A percentile compares a stretch with the other conserved stretches of the same genome.
phyloP scores from a whole-genome alignment of 2,329 filamentous ascomycete genomes.

The Phialophora chinensis region DNA sequence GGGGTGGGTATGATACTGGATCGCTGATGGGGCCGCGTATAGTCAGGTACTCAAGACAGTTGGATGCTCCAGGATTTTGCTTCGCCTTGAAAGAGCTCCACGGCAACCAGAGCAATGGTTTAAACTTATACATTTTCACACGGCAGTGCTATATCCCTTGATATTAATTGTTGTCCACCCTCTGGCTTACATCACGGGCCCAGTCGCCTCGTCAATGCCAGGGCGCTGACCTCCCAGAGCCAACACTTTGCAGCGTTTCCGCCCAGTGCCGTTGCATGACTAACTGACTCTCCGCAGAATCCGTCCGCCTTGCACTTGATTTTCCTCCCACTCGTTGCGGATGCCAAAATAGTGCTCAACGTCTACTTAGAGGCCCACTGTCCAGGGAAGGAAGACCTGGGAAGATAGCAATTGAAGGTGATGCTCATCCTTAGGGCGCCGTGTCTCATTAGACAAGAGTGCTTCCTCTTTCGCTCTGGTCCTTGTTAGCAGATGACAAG shows the following conservation, averaged over 20 bases:
- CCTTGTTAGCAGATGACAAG: neutral
- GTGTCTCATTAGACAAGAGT: neutral
- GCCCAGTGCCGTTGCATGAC: neutral
- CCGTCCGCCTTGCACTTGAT: conserved; percentile 12
- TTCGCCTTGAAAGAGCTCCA: conserved; percentile 5
- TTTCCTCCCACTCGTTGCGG: neutral
- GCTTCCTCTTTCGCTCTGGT: conserved; percentile 4
- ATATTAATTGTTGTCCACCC: neutral
- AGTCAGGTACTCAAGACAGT: conserved; percentile 1
- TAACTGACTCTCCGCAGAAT: conserved; percentile 7
- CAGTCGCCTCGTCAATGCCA: conserved; percentile 1
- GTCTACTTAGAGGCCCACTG: neutral
- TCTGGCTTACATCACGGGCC: conserved; percentile 8
- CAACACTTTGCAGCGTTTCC: neutral
- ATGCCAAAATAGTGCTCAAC: neutral
- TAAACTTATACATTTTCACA: conserved; percentile 3
- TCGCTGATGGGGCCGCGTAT: neutral
- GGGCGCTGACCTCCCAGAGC: neutral
- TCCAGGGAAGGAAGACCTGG: neutral
- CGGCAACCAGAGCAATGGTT: neutral
- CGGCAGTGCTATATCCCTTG: neutral
- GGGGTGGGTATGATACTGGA: conserved; percentile 1
- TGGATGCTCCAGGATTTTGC: neutral
- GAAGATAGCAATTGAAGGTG: neutral
- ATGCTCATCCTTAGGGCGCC: neutral